Percentiles rank a stretch among this genome's conserved stretches.
These are phyloP conservation scores for Leccinum rimulosum DNA, from an alignment of 768 basidiomycete genomes.

Conservation along the genomic window DNA sequence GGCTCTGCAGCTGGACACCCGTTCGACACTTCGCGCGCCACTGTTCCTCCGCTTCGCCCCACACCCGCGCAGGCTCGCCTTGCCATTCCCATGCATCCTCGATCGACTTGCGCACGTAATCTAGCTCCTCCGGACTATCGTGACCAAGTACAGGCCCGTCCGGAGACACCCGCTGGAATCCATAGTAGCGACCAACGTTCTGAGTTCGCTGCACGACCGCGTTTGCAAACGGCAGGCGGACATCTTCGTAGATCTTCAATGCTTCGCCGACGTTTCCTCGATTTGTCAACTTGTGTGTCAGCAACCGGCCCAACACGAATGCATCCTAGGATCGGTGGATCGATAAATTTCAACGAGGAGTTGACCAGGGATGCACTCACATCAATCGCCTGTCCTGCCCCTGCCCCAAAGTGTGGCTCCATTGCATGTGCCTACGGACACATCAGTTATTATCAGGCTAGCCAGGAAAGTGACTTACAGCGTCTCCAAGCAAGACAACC, in stretches of 20 bases:
- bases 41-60: constrained; percentile 12
- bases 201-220: constrained; percentile 9
- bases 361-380: constrained; percentile 21
- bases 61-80: constrained; percentile 1
- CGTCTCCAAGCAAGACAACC: too few species aligned
- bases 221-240: constrained; percentile 32
- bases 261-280: constrained; percentile 25
- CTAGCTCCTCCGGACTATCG: constrained; percentile 7
- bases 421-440: too few species aligned
- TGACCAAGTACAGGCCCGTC: constrained; percentile 1
- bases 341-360: not conserved
- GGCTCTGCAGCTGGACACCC: not conserved
- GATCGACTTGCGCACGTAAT: constrained; percentile 9
- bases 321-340: constrained; percentile 23
- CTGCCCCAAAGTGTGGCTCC: too few species aligned
- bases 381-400: constrained; percentile 24
- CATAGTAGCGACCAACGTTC: constrained; percentile 24
- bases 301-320: constrained; percentile 29
- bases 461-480: too few species aligned
- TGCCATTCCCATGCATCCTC: constrained; percentile 24
- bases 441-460: too few species aligned
- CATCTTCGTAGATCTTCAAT: constrained; percentile 31
- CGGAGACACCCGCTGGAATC: constrained; percentile 7
- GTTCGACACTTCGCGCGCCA: constrained; percentile 4
- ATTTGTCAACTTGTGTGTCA: constrained; percentile 23